These are phyloP conservation scores for Oxytropis ochrocephala DNA, from an alignment of 306 rosid species.

Conservation along the genomic window DNA sequence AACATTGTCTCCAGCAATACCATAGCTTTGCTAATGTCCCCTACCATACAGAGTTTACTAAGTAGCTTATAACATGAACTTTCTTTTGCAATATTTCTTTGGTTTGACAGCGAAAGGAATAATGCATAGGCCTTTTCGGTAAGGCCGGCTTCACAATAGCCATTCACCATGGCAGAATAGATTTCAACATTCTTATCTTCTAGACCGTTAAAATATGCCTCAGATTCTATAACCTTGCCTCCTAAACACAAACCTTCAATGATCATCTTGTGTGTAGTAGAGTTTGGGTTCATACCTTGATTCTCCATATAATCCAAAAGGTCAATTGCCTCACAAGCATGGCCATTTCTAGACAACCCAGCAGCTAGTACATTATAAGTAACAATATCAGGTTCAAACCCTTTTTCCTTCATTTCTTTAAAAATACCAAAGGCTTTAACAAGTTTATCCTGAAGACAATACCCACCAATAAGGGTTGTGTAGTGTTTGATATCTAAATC, in stretches of 20 bases:
- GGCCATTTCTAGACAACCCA: conserved; percentile 59
- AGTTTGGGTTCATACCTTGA: conserved; percentile 49
- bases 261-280: conserved; percentile 47
- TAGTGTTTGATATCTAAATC: conserved; percentile 62
- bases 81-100: conserved; percentile 31
- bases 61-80: conserved; percentile 42
- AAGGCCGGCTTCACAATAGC: conserved; percentile 56
- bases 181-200: conserved; percentile 46
- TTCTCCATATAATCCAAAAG: conserved; percentile 52
- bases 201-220: conserved; percentile 39
- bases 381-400: conserved; percentile 60
- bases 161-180: conserved; percentile 63
- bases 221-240: conserved; percentile 65
- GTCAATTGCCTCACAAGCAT: conserved; percentile 25
- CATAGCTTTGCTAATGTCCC: conserved; percentile 28
- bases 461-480: conserved; percentile 72
- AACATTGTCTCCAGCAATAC: conserved; percentile 38
- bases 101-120: conserved; percentile 37
- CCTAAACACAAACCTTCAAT: conserved; percentile 64
- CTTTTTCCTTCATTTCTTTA: conserved; percentile 49
- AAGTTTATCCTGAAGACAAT: conserved; percentile 37
- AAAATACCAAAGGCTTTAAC: conserved; percentile 32
- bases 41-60: conserved; percentile 47
- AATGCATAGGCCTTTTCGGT: conserved; percentile 43
- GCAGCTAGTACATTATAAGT: conserved; percentile 61